Conservation (phyloP, 2,329 filamentous ascomycete species). For the Ophiostoma quercus region DNA sequence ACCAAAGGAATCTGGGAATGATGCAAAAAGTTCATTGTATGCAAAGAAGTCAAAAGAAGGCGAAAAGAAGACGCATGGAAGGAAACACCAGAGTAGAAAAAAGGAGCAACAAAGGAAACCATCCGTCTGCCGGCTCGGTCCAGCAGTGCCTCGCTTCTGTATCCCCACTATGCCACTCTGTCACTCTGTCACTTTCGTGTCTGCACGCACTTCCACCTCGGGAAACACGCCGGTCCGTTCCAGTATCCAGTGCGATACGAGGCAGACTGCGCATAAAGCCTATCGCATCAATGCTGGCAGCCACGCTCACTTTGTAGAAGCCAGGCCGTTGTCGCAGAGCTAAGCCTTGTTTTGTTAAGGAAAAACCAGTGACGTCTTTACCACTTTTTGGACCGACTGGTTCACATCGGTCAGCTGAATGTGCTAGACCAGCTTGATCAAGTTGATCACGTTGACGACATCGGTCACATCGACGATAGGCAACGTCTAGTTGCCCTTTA, state of each 20-base stretch:
- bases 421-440: neutral
- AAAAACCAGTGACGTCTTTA: neutral
- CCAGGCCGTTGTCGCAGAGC: neutral
- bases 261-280: neutral
- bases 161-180: neutral
- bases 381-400: neutral
- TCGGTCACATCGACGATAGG: neutral
- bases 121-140: neutral
- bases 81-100: conserved; percentile 1
- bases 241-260: neutral
- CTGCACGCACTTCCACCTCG: neutral
- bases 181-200: neutral
- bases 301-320: neutral
- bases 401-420: neutral
- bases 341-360: neutral
- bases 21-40: neutral
- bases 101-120: neutral
- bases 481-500: neutral
- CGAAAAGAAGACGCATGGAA: conserved; percentile 9
- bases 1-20: neutral
- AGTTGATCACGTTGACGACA: neutral
- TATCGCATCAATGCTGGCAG: neutral
- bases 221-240: neutral
- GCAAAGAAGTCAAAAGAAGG: conserved; percentile 10
- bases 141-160: neutral